Percentiles rank a stretch among this genome's conserved stretches.
These are phyloP conservation scores for Bipolaris cookei DNA, from an alignment of 2,329 filamentous ascomycete genomes.

Conservation along the genomic window DNA sequence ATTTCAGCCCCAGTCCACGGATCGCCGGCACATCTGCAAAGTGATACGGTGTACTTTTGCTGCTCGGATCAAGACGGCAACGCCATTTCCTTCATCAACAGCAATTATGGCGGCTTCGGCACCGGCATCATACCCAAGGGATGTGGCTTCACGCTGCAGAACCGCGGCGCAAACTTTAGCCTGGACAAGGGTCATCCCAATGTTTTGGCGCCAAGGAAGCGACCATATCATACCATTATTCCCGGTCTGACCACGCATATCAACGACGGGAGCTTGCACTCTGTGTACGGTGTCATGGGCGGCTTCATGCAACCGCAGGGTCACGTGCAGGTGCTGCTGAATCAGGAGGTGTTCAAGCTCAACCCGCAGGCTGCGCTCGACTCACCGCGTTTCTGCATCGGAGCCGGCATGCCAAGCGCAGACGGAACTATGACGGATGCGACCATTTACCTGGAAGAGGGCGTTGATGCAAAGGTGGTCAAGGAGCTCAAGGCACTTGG, in stretches of 20 bases:
- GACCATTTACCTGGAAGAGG: conserved; percentile 81
- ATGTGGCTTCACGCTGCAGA: conserved; percentile 93
- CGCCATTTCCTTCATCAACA: conserved; percentile 95
- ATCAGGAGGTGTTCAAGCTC: conserved; percentile 81
- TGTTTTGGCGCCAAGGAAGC: conserved; percentile 76
- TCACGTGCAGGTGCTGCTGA: conserved; percentile 89
- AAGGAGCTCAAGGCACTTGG: conserved; percentile 72
- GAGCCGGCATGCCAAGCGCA: conserved; percentile 70
- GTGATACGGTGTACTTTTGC: conserved; percentile 94
- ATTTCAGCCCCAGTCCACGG: conserved; percentile 68
- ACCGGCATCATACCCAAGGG: conserved; percentile 82
- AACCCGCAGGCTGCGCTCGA: conserved; percentile 89
- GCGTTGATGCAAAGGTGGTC: conserved; percentile 72
- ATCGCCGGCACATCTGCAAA: conserved; percentile 76
- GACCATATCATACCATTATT: conserved; percentile 98
- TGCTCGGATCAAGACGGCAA: conserved; percentile 83
- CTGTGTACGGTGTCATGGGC: conserved; percentile 95
- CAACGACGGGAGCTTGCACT: conserved; percentile 75
- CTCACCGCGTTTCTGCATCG: conserved; percentile 88
- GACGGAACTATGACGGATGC: conserved; percentile 63
- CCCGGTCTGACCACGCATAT: conserved; percentile 85
- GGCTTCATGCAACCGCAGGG: conserved; percentile 99
- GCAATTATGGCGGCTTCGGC: conserved; percentile 89
- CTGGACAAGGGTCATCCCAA: conserved; percentile 78
- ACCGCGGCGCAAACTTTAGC: conserved; percentile 86